Evolutionary conservation across 257 asterid species (phyloP).

Genomic region (Gentiana macrophylla): DNA sequence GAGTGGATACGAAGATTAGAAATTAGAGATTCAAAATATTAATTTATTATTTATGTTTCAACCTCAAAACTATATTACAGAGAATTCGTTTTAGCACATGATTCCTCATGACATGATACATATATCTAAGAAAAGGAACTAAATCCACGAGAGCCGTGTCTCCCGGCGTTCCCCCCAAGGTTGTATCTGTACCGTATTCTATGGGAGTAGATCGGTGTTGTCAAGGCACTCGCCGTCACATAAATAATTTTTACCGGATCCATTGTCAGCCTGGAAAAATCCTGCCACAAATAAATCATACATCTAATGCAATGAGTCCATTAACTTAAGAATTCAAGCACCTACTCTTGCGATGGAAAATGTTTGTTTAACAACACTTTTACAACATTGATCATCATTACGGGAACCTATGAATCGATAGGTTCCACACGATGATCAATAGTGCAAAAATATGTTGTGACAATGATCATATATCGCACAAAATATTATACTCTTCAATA

Average conservation of each 20-base stretch:
- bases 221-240: constrained; percentile 66
- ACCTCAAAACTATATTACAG: constrained; percentile 9
- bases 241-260: constrained; percentile 67
- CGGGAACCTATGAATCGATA: too few relatives aligned
- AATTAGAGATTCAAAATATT: too few relatives aligned
- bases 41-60: too few relatives aligned
- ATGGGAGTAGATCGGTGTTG: constrained; percentile 57
- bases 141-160: constrained; percentile 77
- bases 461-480: too few relatives aligned
- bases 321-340: background rate
- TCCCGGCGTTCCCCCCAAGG: too few relatives aligned
- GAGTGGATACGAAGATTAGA: too few relatives aligned
- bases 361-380: too few relatives aligned
- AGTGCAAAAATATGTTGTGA: too few relatives aligned
- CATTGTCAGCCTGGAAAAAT: constrained; percentile 69
- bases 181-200: constrained; percentile 51
- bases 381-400: too few relatives aligned
- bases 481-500: too few relatives aligned
- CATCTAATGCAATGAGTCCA: background rate
- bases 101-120: constrained; percentile 9
- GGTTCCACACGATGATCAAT: too few relatives aligned
- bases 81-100: background rate
- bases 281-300: constrained; percentile 37
- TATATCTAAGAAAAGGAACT: constrained; percentile 82
- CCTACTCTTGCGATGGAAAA: too few relatives aligned